Percentiles rank a stretch among this genome's conserved stretches.
Conservation (phyloP, 2,329 filamentous ascomycete genomes). For the Colletotrichum simmondsii region DNA sequence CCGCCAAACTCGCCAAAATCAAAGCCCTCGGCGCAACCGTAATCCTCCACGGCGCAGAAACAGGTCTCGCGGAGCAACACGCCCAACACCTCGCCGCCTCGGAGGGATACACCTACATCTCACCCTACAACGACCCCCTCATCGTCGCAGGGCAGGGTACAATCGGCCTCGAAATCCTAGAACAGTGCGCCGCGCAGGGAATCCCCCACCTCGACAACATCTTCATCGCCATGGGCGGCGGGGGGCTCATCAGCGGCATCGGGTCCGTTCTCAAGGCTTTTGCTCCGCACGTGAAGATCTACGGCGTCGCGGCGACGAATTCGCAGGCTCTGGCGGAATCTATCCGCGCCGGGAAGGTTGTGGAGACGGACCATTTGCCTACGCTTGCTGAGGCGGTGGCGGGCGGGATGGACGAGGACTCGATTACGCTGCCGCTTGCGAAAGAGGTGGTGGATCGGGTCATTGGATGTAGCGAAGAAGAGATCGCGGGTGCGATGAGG, state of each 20-base stretch:
- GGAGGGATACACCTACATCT: constrained; percentile 37
- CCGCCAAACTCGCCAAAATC: constrained; percentile 38
- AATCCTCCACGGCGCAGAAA: constrained; percentile 37
- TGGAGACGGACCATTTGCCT: constrained; percentile 38
- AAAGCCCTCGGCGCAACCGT: constrained; percentile 36
- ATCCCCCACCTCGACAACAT: constrained; percentile 33
- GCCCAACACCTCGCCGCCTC: constrained; percentile 38
- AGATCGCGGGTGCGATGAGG: constrained; percentile 34
- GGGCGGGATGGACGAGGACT: constrained; percentile 39
- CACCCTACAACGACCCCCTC: constrained; percentile 39
- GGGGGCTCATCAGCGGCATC: constrained; percentile 39
- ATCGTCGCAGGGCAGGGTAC: constrained; percentile 37
- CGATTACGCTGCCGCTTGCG: constrained; percentile 37
- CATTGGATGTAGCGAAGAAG: constrained; percentile 36
- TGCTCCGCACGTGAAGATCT: constrained; percentile 34
- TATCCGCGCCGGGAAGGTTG: constrained; percentile 35
- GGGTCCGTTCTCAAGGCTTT: constrained; percentile 40
- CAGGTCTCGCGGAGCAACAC: constrained; percentile 38
- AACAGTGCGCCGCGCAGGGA: constrained; percentile 32
- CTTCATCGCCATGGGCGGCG: constrained; percentile 40
- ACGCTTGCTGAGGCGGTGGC: constrained; percentile 40
- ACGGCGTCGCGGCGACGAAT: constrained; percentile 37
- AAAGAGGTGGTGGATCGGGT: constrained; percentile 37
- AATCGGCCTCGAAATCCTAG: constrained; percentile 37
- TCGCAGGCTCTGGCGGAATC: constrained; percentile 38